These are phyloP conservation scores for Yamadazyma endophytica DNA, from an alignment of 805 yeast species.

Conservation along the genomic window DNA sequence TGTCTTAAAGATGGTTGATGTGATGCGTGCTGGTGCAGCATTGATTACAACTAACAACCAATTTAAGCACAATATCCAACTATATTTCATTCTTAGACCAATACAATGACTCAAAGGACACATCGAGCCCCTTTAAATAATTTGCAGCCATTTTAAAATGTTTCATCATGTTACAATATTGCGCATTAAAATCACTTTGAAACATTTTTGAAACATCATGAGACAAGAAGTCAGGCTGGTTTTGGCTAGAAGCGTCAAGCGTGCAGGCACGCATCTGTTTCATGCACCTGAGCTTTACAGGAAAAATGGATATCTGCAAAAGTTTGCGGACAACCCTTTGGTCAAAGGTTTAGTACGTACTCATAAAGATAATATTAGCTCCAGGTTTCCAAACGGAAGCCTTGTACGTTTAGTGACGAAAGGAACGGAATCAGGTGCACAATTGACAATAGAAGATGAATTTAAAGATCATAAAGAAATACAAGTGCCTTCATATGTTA, in stretches of 20 bases:
- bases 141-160: no score
- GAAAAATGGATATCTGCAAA: conserved; percentile 8
- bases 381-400: conserved; percentile 25
- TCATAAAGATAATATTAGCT: conserved; percentile 18
- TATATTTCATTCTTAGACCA: no score
- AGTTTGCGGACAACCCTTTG: conserved; percentile 23
- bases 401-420: conserved; percentile 10
- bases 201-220: conserved; percentile 28
- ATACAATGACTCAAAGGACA: no score
- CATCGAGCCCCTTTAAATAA: no score
- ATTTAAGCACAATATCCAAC: no score
- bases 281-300: conserved; percentile 17
- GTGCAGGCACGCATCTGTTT: conserved; percentile 19
- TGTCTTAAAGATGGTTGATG: conserved; percentile 4
- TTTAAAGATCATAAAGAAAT: conserved; percentile 2
- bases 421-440: neutral
- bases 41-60: no score
- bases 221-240: conserved; percentile 26
- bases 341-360: conserved; percentile 21
- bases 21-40: no score
- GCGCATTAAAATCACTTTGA: no score
- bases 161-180: no score
- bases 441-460: conserved; percentile 11
- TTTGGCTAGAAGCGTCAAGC: no score
- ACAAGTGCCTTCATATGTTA: conserved; percentile 20